Conservation (phyloP, 345 rosid species). For the Ailanthus altissimus region DNA sequence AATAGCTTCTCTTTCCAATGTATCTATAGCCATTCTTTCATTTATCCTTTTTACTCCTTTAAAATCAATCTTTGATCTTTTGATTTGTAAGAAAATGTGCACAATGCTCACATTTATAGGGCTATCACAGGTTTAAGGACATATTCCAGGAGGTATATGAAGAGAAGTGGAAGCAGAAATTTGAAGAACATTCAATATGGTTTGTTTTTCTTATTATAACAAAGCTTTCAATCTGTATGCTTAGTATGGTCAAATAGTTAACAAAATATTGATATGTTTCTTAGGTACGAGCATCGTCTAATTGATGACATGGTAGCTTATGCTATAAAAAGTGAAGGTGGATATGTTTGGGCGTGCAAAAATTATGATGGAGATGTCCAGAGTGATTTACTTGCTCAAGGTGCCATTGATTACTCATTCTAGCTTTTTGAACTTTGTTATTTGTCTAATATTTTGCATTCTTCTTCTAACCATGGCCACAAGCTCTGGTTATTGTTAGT, state of each 20-base stretch:
- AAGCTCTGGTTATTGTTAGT: not conserved
- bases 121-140: constrained; percentile 79
- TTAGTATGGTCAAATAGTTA: constrained; percentile 1
- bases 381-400: constrained; percentile 99
- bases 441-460: not conserved
- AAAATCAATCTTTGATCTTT: not conserved
- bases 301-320: constrained; percentile 99
- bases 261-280: constrained; percentile 7
- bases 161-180: constrained; percentile 86
- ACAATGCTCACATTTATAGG: constrained; percentile 23
- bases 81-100: constrained; percentile 10
- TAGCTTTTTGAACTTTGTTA: not conserved
- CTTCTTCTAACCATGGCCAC: not conserved
- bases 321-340: constrained; percentile 92
- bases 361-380: constrained; percentile 98
- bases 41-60: not conserved
- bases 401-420: constrained; percentile 31
- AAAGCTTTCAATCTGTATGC: not conserved
- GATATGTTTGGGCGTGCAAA: constrained; percentile 99
- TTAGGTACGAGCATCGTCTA: constrained; percentile 97
- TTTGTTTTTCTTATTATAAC: constrained; percentile 29
- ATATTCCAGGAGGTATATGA: constrained; percentile 94
- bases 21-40: not conserved
- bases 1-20: constrained; percentile 1
- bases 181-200: constrained; percentile 93